Evolutionary conservation across 345 rosid genomes (phyloP).

Genomic region (Tarenaya hassleriana): DNA sequence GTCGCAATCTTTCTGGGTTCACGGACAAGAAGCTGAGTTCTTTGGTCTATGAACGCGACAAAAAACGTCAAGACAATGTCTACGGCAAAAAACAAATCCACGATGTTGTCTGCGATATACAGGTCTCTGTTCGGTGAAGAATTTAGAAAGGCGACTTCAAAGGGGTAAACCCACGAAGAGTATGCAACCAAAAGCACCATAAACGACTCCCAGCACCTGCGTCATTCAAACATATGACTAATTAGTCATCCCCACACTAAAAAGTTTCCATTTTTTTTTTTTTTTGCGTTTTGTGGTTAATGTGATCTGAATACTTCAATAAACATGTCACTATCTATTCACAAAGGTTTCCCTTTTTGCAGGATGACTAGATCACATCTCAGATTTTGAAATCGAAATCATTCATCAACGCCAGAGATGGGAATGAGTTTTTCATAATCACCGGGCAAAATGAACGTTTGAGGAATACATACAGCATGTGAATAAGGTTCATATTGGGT

Average conservation of each 20-base stretch:
- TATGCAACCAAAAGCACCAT: slow-evolving; percentile 84
- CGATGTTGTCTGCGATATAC: slow-evolving; percentile 62
- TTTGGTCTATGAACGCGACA: slow-evolving; percentile 58
- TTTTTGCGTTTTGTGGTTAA: neutral
- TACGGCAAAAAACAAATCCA: slow-evolving; percentile 67
- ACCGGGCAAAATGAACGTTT: neutral
- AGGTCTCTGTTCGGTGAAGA: slow-evolving; percentile 35
- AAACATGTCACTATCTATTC: neutral
- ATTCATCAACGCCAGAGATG: neutral
- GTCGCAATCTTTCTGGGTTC: slow-evolving; percentile 50
- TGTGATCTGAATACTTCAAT: neutral
- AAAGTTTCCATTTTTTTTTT: no score
- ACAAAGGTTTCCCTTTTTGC: neutral
- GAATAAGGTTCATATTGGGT: no score
- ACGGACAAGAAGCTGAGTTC: slow-evolving; percentile 68
- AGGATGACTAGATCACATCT: slow-evolving; percentile 1
- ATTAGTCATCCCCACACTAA: neutral
- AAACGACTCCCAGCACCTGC: slow-evolving; percentile 77
- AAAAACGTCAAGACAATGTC: slow-evolving; percentile 79
- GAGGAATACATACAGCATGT: no score
- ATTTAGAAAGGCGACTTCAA: slow-evolving; percentile 64
- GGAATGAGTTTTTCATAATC: slow-evolving; percentile 1
- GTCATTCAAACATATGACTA: slow-evolving; percentile 10
- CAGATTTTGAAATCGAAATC: neutral
- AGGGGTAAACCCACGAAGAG: slow-evolving; percentile 81